Conservation (phyloP, 768 basidiomycete species). For the Pluteus cervinus region DNA sequence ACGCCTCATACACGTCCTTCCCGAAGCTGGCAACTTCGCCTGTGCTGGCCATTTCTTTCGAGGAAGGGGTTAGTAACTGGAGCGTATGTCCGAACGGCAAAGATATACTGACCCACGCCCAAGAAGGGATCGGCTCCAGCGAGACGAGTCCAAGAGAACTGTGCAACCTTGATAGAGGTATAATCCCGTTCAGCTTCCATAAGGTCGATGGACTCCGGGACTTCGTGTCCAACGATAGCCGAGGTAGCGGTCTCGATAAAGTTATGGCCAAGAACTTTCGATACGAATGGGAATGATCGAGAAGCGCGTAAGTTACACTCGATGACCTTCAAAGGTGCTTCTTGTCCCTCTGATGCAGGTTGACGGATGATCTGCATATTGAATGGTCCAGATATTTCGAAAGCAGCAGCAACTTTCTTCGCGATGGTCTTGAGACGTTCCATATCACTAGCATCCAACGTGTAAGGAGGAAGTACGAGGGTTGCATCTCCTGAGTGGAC, state of each 20-base stretch:
- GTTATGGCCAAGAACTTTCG: slow-evolving; percentile 95
- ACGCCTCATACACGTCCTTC: slow-evolving; percentile 89
- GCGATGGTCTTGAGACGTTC: slow-evolving; percentile 88
- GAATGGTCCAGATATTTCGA: slow-evolving; percentile 96
- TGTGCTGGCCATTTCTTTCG: slow-evolving; percentile 92
- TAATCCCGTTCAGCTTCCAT: slow-evolving; percentile 90
- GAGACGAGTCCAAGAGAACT: slow-evolving; percentile 97
- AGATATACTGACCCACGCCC: slow-evolving; percentile 68
- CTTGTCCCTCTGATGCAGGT: slow-evolving; percentile 40
- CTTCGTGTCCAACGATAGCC: slow-evolving; percentile 79
- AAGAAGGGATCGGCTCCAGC: slow-evolving; percentile 96
- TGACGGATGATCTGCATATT: slow-evolving; percentile 99
- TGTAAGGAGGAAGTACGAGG: slow-evolving; percentile 92
- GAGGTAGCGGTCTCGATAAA: slow-evolving; percentile 92
- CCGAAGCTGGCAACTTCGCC: slow-evolving; percentile 98
- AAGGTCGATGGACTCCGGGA: slow-evolving; percentile 86
- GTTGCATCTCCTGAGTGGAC: slow-evolving; percentile 99
- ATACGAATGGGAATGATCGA: slow-evolving; percentile 98
- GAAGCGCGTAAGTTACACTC: slow-evolving; percentile 99
- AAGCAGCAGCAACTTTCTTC: slow-evolving; percentile 89
- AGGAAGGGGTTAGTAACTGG: slow-evolving; percentile 6
- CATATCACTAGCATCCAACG: slow-evolving; percentile 70
- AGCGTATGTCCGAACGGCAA: not conserved
- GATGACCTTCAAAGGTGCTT: slow-evolving; percentile 87
- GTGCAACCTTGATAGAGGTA: slow-evolving; percentile 93